A percentile compares a stretch with the other conserved stretches of the same genome.
Conservation (phyloP, 805 yeast species). For the Starmerella tilneyi region DNA sequence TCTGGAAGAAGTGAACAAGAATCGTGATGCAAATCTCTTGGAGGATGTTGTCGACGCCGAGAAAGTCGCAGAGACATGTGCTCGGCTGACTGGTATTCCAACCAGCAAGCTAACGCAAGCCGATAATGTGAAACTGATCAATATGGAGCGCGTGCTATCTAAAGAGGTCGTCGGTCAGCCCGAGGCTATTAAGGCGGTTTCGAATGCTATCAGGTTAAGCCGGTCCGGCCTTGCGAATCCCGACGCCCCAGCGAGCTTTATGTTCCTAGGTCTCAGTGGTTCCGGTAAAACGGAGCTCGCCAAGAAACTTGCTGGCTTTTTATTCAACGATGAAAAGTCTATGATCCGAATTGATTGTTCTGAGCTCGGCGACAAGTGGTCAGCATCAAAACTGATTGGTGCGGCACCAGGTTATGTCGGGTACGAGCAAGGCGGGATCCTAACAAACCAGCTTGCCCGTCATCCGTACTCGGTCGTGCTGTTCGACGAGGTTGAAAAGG, state of each 20-base stretch:
- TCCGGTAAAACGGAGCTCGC: constrained; percentile 98
- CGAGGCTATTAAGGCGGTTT: constrained; percentile 91
- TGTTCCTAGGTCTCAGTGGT: constrained; percentile 91
- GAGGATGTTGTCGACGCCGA: constrained; percentile 87
- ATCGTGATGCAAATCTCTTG: constrained; percentile 54
- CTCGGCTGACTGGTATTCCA: constrained; percentile 93
- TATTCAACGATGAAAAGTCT: constrained; percentile 91
- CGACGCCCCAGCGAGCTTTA: constrained; percentile 88
- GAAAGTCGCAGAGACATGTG: constrained; percentile 93
- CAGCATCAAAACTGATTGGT: constrained; percentile 88
- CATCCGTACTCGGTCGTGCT: constrained; percentile 92
- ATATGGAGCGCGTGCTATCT: constrained; percentile 82
- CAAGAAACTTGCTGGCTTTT: constrained; percentile 89
- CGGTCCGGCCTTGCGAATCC: constrained; percentile 96
- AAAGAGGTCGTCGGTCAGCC: constrained; percentile 86
- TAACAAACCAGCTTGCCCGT: constrained; percentile 83
- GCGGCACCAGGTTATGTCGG: constrained; percentile 98
- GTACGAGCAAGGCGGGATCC: constrained; percentile 92
- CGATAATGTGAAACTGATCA: constrained; percentile 84
- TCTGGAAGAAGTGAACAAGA: constrained; percentile 69
- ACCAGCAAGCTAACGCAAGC: constrained; percentile 90
- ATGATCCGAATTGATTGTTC: constrained; percentile 98
- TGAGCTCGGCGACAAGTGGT: constrained; percentile 88
- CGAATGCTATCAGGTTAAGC: constrained; percentile 85
- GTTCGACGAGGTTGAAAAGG: constrained; percentile 97